Evolutionary conservation across 2,329 filamentous ascomycete species (phyloP).

Genomic region (Beauveria asiatica): DNA sequence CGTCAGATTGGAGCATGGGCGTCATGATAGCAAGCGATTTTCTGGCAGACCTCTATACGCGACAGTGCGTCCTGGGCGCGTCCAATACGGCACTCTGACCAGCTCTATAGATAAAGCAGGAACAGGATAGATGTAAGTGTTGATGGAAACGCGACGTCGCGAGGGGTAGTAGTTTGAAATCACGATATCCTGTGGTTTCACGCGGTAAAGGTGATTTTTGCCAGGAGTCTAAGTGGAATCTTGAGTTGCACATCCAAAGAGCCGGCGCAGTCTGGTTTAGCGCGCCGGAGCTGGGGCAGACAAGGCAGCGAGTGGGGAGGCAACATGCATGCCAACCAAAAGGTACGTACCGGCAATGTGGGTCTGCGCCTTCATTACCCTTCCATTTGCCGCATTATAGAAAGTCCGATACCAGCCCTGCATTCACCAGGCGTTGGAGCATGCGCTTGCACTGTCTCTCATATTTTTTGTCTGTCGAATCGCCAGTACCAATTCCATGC

Average conservation of each 20-base stretch:
- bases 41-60: conserved; percentile 41
- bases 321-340: conserved; percentile 15
- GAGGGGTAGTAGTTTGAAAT: background rate
- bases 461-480: too few species aligned
- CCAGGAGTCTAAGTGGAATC: conserved; percentile 22
- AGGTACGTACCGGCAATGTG: background rate
- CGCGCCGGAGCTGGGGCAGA: conserved; percentile 12
- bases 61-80: conserved; percentile 42
- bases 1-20: conserved; percentile 44
- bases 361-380: too few species aligned
- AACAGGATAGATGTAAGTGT: background rate
- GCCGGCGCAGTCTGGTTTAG: conserved; percentile 25
- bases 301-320: conserved; percentile 13
- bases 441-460: background rate
- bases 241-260: conserved; percentile 26
- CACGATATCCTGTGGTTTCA: background rate
- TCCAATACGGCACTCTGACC: conserved; percentile 19
- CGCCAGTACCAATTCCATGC: too few species aligned
- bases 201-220: background rate
- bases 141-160: conserved; percentile 6
- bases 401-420: background rate
- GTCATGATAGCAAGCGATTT: conserved; percentile 36
- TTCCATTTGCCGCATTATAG: background rate
- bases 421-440: background rate
- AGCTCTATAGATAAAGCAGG: background rate